Conservation (phyloP, 2,329 filamentous ascomycete genomes). For the Penicillium sp. region DNA sequence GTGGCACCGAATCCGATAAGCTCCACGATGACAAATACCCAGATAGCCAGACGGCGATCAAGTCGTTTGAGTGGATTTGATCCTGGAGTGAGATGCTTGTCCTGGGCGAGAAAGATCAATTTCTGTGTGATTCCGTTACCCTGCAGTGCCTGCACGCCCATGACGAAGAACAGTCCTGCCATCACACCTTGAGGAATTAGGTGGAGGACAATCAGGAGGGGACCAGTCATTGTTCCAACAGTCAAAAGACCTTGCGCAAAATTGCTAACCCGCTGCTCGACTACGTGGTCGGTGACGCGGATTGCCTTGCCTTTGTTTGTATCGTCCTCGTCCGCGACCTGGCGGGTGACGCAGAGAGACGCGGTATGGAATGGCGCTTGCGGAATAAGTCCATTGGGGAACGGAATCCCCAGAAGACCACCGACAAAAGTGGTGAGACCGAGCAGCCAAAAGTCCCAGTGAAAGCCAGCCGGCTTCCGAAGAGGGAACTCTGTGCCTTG, state of each 20-base stretch:
- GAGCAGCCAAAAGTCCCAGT: slow-evolving; percentile 78
- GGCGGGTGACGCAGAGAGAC: slow-evolving; percentile 64
- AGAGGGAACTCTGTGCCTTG: slow-evolving; percentile 79
- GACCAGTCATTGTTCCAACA: slow-evolving; percentile 70
- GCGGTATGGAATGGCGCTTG: slow-evolving; percentile 79
- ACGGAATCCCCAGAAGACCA: slow-evolving; percentile 69
- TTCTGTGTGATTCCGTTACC: slow-evolving; percentile 73
- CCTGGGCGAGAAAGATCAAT: slow-evolving; percentile 62
- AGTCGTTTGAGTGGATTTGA: slow-evolving; percentile 57
- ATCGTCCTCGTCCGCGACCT: slow-evolving; percentile 52
- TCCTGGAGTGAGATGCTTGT: slow-evolving; percentile 54
- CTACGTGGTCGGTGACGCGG: slow-evolving; percentile 57
- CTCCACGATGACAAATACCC: slow-evolving; percentile 64
- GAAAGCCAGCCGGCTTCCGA: slow-evolving; percentile 73
- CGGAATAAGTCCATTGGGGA: slow-evolving; percentile 76
- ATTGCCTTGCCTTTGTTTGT: slow-evolving; percentile 52
- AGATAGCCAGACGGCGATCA: slow-evolving; percentile 59
- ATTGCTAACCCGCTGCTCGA: slow-evolving; percentile 72
- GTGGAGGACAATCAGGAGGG: slow-evolving; percentile 66
- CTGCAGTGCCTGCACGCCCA: slow-evolving; percentile 72
- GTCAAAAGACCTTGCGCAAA: slow-evolving; percentile 71
- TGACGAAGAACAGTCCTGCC: slow-evolving; percentile 76
- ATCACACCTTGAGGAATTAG: slow-evolving; percentile 74
- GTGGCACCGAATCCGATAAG: slow-evolving; percentile 67
- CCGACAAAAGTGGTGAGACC: slow-evolving; percentile 71